Conservation (phyloP, 2,329 filamentous ascomycete species). For the Emmonsiellopsis sp. region DNA sequence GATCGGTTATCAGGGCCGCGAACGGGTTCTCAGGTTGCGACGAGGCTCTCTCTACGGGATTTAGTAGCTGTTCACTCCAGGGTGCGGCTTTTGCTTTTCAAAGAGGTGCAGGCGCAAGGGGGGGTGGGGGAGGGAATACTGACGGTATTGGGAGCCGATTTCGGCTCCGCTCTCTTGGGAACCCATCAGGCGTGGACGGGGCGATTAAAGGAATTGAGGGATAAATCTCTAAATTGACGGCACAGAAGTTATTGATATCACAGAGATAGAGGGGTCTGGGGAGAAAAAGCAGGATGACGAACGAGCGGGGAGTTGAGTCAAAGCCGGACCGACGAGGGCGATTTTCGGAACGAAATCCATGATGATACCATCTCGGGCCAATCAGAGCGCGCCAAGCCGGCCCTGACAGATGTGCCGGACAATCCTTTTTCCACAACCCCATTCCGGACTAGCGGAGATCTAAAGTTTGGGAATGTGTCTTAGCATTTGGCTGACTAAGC, state of each 20-base stretch:
- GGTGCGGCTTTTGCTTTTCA: conserved; percentile 4
- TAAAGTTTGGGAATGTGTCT: no score
- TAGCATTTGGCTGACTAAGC: no score
- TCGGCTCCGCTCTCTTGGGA: conserved; percentile 6
- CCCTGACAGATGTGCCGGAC: not conserved
- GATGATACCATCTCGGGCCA: conserved; percentile 3
- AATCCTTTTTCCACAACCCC: no score
- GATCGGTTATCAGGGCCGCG: conserved; percentile 73
- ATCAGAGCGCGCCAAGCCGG: not conserved
- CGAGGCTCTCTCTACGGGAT: conserved; percentile 45
- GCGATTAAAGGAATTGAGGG: not conserved
- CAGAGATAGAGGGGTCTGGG: not conserved
- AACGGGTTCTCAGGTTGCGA: conserved; percentile 88
- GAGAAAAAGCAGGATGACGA: not conserved
- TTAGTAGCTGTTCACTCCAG: conserved; percentile 35
- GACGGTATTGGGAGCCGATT: conserved; percentile 23
- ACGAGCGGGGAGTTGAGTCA: not conserved
- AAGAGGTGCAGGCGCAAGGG: not conserved
- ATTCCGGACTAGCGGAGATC: no score
- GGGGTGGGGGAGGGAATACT: conserved; percentile 19
- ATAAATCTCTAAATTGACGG: not conserved
- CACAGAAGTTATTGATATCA: not conserved
- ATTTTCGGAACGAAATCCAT: not conserved
- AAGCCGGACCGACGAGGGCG: not conserved
- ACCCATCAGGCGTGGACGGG: conserved; percentile 3